Conservation (phyloP, 345 rosid genomes). For the Salix suchowensis region DNA sequence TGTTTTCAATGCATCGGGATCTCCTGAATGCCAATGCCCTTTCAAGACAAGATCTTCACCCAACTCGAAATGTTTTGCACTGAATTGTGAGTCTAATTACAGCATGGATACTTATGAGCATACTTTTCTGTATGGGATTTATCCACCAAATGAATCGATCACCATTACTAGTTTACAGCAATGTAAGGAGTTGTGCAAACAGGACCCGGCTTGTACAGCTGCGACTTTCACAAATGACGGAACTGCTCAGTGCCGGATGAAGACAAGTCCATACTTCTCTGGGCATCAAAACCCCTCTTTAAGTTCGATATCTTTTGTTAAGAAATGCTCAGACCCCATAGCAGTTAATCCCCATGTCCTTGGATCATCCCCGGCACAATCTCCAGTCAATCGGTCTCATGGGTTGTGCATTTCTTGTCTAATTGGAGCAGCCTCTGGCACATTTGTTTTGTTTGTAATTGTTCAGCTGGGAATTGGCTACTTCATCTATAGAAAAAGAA, state of each 20-base stretch:
- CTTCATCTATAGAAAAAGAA: slow-evolving; percentile 46
- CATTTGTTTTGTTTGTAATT: slow-evolving; percentile 37
- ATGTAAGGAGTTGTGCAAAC: slow-evolving; percentile 52
- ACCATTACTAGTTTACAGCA: slow-evolving; percentile 36
- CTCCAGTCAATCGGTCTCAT: slow-evolving; percentile 19
- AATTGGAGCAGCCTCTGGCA: slow-evolving; percentile 50
- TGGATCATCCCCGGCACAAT: slow-evolving; percentile 20
- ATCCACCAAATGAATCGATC: slow-evolving; percentile 55
- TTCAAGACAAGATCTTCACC: slow-evolving; percentile 26
- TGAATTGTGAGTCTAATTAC: slow-evolving; percentile 38
- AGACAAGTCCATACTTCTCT: slow-evolving; percentile 46
- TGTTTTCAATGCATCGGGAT: slow-evolving; percentile 44
- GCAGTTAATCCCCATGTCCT: slow-evolving; percentile 50
- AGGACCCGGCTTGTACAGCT: slow-evolving; percentile 47
- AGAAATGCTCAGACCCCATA: slow-evolving; percentile 59
- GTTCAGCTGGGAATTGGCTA: slow-evolving; percentile 51
- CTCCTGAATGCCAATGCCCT: slow-evolving; percentile 51
- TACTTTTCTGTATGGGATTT: slow-evolving; percentile 55
- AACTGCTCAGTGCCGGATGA: slow-evolving; percentile 44
- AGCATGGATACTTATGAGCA: slow-evolving; percentile 43
- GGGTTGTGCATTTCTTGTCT: slow-evolving; percentile 54
- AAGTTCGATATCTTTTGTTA: slow-evolving; percentile 55
- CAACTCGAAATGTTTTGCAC: slow-evolving; percentile 43
- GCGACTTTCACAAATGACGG: slow-evolving; percentile 59
- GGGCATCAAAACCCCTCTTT: slow-evolving; percentile 67